phyloP scores from a whole-genome alignment of 73 alveolate species.

The Stentor roeselii region DNA sequence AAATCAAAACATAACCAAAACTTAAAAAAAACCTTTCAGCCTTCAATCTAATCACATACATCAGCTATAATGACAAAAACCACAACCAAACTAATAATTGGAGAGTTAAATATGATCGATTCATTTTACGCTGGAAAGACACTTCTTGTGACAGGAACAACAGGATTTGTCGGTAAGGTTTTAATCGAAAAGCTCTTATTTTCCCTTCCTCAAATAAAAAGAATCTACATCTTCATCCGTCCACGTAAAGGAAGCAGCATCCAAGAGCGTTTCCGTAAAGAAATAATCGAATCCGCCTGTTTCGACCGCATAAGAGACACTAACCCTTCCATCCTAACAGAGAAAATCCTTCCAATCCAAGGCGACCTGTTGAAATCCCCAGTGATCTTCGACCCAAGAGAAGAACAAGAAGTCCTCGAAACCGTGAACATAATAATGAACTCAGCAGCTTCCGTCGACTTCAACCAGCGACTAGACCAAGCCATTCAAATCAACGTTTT shows the following conservation, averaged over 20 bases:
- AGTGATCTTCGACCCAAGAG: slow-evolving; percentile 47
- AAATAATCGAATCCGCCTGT: slow-evolving; percentile 63
- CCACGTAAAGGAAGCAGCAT: slow-evolving; percentile 52
- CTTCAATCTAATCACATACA: too few species aligned
- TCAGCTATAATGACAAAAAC: too few species aligned
- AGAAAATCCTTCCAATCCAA: slow-evolving; percentile 54
- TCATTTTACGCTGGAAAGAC: slow-evolving; percentile 40
- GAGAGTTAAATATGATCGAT: too few species aligned
- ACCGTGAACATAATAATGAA: slow-evolving; percentile 61
- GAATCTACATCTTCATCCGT: slow-evolving; percentile 57
- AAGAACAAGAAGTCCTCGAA: slow-evolving; percentile 32
- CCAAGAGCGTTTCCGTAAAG: slow-evolving; percentile 66
- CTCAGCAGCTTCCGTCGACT: slow-evolving; percentile 78
- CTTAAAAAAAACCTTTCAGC: too few species aligned
- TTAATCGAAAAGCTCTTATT: slow-evolving; percentile 63
- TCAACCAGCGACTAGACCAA: slow-evolving; percentile 67
- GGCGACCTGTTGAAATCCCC: slow-evolving; percentile 45
- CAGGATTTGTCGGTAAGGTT: slow-evolving; percentile 84
- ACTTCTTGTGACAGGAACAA: slow-evolving; percentile 63
- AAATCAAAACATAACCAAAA: too few species aligned
- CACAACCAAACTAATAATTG: too few species aligned
- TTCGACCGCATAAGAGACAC: slow-evolving; percentile 66
- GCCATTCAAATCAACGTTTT: slow-evolving; percentile 63
- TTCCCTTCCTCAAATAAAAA: slow-evolving; percentile 54
- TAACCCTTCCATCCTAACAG: slow-evolving; percentile 38